Percentiles rank a stretch among this genome's conserved stretches.
These are phyloP conservation scores for Chytridium lagenaria DNA, from an alignment of 371 early-diverging fungal genomes.

Conservation along the genomic window DNA sequence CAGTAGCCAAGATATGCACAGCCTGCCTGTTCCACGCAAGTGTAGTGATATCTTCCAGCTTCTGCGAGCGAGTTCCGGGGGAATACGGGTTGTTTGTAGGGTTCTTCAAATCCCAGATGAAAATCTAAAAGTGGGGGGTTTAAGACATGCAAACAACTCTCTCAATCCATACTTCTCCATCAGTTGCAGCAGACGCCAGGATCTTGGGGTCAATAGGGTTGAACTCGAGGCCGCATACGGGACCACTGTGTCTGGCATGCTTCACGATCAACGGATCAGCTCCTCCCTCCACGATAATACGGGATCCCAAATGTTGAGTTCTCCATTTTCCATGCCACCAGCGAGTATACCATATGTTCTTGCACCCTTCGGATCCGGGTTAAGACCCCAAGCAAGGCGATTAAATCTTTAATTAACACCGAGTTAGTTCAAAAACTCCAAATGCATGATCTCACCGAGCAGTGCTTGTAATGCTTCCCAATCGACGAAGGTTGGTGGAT, in stretches of 20 bases:
- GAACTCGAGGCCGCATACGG: conserved; percentile 92
- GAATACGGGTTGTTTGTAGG: conserved; percentile 81
- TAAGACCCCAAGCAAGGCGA: conserved; percentile 83
- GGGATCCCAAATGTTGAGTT: conserved; percentile 89
- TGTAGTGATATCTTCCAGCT: conserved; percentile 86
- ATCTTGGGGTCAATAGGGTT: conserved; percentile 86
- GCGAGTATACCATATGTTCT: conserved; percentile 83
- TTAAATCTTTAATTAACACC: conserved; percentile 67
- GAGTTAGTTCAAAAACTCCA: neutral
- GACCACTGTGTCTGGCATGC: conserved; percentile 81
- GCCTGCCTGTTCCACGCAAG: conserved; percentile 95
- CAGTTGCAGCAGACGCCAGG: conserved; percentile 88
- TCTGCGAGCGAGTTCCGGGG: conserved; percentile 81
- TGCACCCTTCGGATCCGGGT: conserved; percentile 29
- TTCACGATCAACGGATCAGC: conserved; percentile 61
- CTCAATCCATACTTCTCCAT: conserved; percentile 88
- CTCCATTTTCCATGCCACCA: conserved; percentile 95
- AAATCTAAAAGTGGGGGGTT: too few species aligned
- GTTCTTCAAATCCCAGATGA: conserved; percentile 92
- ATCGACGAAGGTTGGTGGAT: neutral
- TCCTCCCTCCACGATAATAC: conserved; percentile 68
- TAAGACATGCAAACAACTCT: too few species aligned
- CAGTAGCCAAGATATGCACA: conserved; percentile 91
- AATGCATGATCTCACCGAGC: conserved; percentile 16
- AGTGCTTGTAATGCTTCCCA: conserved; percentile 26